Percentiles rank a stretch among this genome's conserved stretches.
These are phyloP conservation scores for Aspergillus tubingensis DNA, from an alignment of 2,329 filamentous ascomycete species.

Conservation along the genomic window DNA sequence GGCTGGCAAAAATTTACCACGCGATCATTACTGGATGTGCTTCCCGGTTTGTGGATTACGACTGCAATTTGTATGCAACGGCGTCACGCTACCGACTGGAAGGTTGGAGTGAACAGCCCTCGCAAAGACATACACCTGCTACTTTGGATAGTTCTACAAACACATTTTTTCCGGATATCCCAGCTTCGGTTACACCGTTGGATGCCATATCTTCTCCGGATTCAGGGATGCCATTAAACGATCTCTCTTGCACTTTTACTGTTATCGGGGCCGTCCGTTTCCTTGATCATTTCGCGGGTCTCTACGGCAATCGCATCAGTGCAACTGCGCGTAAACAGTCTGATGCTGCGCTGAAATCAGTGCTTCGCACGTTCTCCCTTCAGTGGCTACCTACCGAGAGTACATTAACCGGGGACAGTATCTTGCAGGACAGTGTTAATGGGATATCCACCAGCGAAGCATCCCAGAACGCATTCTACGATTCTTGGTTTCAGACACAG, in stretches of 20 bases:
- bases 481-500: slow-evolving; percentile 21
- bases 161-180: too few species aligned
- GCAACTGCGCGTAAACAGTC: slow-evolving; percentile 16
- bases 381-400: slow-evolving; percentile 20
- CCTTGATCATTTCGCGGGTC: slow-evolving; percentile 26
- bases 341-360: slow-evolving; percentile 23
- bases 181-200: too few species aligned
- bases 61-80: slow-evolving; percentile 24
- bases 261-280: slow-evolving; percentile 22
- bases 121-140: not conserved
- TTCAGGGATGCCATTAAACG: too few species aligned
- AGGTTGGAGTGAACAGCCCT: not conserved
- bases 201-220: too few species aligned
- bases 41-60: slow-evolving; percentile 23
- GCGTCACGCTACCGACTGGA: slow-evolving; percentile 19
- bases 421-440: not conserved
- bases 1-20: slow-evolving; percentile 22
- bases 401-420: not conserved
- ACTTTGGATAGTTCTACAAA: too few species aligned
- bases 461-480: slow-evolving; percentile 15
- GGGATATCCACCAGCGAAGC: not conserved
- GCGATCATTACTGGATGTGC: slow-evolving; percentile 22
- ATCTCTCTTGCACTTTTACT: too few species aligned
- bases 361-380: slow-evolving; percentile 20
- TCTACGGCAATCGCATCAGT: slow-evolving; percentile 24